These are phyloP conservation scores for Ustilago vetiveriae DNA, from an alignment of 1,284 basidiomycete species.

Conservation along the genomic window DNA sequence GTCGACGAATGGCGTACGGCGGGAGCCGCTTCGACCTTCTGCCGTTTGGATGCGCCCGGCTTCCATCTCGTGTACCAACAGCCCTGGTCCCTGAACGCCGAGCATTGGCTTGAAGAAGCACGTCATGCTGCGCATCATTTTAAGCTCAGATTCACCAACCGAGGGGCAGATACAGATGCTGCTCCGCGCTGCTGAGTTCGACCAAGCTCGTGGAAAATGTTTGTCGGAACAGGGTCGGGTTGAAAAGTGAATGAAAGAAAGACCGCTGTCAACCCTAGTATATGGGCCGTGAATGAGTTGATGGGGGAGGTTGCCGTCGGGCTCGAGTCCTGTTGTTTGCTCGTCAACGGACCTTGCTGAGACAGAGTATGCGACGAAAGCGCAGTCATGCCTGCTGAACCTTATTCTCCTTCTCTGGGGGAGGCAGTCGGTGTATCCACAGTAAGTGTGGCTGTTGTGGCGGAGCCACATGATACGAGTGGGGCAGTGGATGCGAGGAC, in stretches of 20 bases:
- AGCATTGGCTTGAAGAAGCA: no score
- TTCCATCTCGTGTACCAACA: no score
- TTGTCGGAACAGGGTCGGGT: no score
- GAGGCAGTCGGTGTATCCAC: neutral
- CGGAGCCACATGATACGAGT: neutral
- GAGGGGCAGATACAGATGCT: neutral
- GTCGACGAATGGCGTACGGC: no score
- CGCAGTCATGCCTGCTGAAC: neutral
- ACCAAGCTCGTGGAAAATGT: no score
- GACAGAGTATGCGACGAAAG: neutral
- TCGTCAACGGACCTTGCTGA: neutral
- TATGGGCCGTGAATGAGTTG: no score
- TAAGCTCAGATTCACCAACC: neutral
- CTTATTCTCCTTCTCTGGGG: neutral
- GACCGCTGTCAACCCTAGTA: no score
- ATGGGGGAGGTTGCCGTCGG: neutral
- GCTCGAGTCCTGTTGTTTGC: slow-evolving; percentile 19
- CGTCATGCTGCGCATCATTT: neutral
- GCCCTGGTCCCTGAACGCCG: no score
- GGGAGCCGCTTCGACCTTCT: no score
- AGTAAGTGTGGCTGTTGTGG: neutral
- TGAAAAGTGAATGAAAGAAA: no score
- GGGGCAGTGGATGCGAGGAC: neutral
- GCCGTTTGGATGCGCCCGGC: no score
- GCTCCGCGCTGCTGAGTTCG: no score